Evolutionary conservation across 2,329 filamentous ascomycete genomes (phyloP).

Genomic region (Aspergillus flavus): DNA sequence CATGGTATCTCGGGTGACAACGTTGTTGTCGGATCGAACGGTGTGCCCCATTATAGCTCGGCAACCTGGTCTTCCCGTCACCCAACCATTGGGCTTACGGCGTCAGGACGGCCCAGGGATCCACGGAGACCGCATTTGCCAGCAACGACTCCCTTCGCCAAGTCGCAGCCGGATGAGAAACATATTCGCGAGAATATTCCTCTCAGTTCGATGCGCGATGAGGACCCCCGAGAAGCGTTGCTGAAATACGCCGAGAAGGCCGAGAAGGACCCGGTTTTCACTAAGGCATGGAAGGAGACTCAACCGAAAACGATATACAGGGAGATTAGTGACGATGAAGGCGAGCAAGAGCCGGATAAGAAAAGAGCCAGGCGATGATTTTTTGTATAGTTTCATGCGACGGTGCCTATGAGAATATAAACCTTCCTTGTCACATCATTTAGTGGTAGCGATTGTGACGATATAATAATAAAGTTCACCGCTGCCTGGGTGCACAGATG

Average conservation of each 20-base stretch:
- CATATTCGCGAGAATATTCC: constrained; percentile 88
- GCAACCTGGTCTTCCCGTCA: constrained; percentile 62
- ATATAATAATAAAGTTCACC: not conserved
- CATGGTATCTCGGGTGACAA: constrained; percentile 81
- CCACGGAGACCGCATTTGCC: constrained; percentile 84
- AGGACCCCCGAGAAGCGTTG: constrained; percentile 91
- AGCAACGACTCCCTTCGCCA: constrained; percentile 83
- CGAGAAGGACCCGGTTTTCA: constrained; percentile 91
- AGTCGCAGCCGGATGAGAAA: constrained; percentile 84
- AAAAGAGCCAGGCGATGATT: constrained; percentile 50
- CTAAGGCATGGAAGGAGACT: constrained; percentile 87
- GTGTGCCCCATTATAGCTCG: constrained; percentile 78
- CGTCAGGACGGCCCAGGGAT: constrained; percentile 75
- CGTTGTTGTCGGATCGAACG: constrained; percentile 68
- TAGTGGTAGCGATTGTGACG: not conserved
- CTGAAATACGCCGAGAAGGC: constrained; percentile 94
- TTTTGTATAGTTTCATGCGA: not conserved
- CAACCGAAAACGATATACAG: constrained; percentile 92
- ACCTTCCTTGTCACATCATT: not conserved
- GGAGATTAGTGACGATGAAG: constrained; percentile 83
- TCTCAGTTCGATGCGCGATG: constrained; percentile 88
- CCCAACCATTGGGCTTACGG: constrained; percentile 73
- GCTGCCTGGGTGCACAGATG: not conserved
- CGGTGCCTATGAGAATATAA: not conserved
- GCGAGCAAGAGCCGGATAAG: constrained; percentile 66